phyloP scores from a whole-genome alignment of 228 moss, liverwort and hornwort genomes.

The Sphagnum fallax region DNA sequence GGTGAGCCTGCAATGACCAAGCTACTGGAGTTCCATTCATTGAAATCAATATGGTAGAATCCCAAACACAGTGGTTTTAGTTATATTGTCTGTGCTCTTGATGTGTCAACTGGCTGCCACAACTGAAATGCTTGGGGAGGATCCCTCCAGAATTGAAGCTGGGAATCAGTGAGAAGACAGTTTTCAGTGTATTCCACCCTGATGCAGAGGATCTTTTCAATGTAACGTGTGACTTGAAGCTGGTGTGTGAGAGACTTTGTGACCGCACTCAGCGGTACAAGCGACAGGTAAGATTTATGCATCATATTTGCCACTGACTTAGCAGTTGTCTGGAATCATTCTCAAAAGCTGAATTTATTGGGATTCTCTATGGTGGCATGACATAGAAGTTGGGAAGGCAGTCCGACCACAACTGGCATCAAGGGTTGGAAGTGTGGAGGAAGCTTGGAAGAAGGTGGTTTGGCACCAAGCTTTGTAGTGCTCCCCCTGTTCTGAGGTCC shows the following conservation, averaged over 20 bases:
- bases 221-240: constrained; percentile 71
- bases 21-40: not conserved
- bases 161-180: constrained; percentile 86
- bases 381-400: constrained; percentile 91
- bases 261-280: constrained; percentile 61
- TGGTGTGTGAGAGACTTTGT: constrained; percentile 74
- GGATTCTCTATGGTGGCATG: constrained; percentile 25
- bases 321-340: too few relatives aligned
- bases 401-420: constrained; percentile 82
- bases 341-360: too few relatives aligned
- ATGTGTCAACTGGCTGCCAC: too few relatives aligned
- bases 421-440: constrained; percentile 65
- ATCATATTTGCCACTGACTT: too few relatives aligned
- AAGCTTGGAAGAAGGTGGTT: constrained; percentile 84
- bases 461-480: not conserved
- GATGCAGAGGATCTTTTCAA: constrained; percentile 86
- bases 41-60: too few relatives aligned
- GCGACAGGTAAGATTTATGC: constrained; percentile 43
- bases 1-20: constrained; percentile 32
- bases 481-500: too few relatives aligned
- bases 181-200: constrained; percentile 85
- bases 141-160: constrained; percentile 64
- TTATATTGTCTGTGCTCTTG: too few relatives aligned
- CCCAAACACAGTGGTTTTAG: too few relatives aligned
- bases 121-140: not conserved